These are phyloP conservation scores for Huntiella abstrusa DNA, from an alignment of 2,329 filamentous ascomycete genomes.

Conservation along the genomic window DNA sequence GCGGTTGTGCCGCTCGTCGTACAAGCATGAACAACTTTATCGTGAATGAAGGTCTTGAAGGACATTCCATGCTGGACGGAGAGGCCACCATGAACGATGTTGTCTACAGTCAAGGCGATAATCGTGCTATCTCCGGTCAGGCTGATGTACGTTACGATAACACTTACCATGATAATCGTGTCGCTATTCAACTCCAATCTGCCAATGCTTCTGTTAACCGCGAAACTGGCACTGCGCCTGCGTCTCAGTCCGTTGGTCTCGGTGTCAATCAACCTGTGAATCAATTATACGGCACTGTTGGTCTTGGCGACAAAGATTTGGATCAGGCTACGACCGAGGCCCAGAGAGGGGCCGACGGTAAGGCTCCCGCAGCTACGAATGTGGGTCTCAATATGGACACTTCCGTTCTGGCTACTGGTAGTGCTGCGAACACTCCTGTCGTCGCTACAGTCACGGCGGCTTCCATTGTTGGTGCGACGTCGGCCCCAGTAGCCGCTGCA, in stretches of 20 bases:
- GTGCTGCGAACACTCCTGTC: conserved; percentile 22
- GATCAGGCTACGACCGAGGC: conserved; percentile 29
- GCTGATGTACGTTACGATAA: conserved; percentile 2
- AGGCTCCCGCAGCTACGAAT: conserved; percentile 31
- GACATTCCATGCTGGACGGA: conserved; percentile 27
- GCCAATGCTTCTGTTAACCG: neutral
- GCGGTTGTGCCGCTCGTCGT: conserved; percentile 80
- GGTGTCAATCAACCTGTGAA: conserved; percentile 19
- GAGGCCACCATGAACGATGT: conserved; percentile 34
- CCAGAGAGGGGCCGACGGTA: neutral
- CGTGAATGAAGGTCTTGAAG: conserved; percentile 54
- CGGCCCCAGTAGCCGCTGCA: conserved; percentile 18
- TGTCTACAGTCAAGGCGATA: conserved; percentile 24
- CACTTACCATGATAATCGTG: conserved; percentile 6
- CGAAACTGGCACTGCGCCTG: conserved; percentile 22
- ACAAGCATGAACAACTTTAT: conserved; percentile 71
- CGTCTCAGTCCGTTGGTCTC: neutral
- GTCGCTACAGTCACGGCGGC: conserved; percentile 36
- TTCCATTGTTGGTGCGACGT: conserved; percentile 23
- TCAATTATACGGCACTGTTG: conserved; percentile 46
- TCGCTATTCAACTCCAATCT: conserved; percentile 9
- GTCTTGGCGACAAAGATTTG: conserved; percentile 60
- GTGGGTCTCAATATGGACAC: conserved; percentile 31
- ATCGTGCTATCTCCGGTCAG: conserved; percentile 25
- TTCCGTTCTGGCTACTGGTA: neutral